Evolutionary conservation across 192 early-diverging fungal species (phyloP), one percentile per base, ranked within the genome.

Genomic region (Helicostylum pulchrum): DNA sequence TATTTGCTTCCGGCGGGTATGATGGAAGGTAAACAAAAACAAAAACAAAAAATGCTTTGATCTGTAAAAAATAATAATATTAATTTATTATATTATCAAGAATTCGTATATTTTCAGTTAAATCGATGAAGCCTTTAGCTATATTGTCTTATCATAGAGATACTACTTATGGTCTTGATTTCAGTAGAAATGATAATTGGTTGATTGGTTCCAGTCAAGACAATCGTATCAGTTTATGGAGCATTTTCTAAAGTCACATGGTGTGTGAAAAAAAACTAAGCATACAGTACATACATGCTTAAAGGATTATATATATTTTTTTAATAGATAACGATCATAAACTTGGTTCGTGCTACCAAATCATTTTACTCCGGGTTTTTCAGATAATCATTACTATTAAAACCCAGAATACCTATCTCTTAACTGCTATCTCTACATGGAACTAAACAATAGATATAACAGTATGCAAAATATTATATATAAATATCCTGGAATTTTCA

Each of bases 171-270:
- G 23, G 53, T 23, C 34, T 72, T 2, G 64, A 36, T 19, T 68
- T 71, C 50, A 57, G 50, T 32, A 19, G 23, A 36, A 34, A 53
- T 12, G 30, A 34, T 8, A 53, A 72, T 56, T 70, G 65, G 45
- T 53, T 68, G 21, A 32, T 76, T 23, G 60, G 36, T 21, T 53
- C 66, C n/a, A 61, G 60, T 21, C 65, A 74, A 52, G 74, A 76
- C 39, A 46, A 55, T n/a, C 60, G 70, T 30, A 72, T 76, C 70
- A 72, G 69, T 50, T 56, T 76, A 49, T 76, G 74, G 74, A 17
- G 42, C 14, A 61, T 74, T 30, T 74, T 69, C 56, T 32, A 53
- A 17, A 3, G 3, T 4, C 32, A 43, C 31, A 20, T 43, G 44
- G 12, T n/a, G 30, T 39, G 51, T 48, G 14, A 17, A 48, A 15